Base-by-base conservation (phyloP, 805 yeast genomes). In the Dipodascus geniculatus region DNA sequence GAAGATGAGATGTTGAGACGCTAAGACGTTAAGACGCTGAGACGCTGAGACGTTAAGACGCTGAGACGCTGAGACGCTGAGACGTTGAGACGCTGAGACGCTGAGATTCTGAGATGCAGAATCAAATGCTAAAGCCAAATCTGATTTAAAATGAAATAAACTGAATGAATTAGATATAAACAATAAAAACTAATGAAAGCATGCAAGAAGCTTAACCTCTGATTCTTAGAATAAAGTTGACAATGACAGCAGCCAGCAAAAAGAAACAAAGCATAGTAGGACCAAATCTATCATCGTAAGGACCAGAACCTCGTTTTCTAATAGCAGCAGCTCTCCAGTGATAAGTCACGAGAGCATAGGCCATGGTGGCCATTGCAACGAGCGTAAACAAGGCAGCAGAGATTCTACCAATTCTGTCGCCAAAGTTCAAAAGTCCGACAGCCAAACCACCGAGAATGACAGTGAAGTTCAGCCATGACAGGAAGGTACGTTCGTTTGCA, bases 321-420 rank as follows among this genome's bases (percentile, higher is more conserved):
- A 93, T 93, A 56, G 99, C 99, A 67, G 90, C 88, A 1, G 99
- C 99, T 75, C 99, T 87, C 99, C 99, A 95, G 71, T 93, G 99
- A 70, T 93, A 93, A 11, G 98, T 93, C 50, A 88, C 78, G 57
- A 93, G 77, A 1, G 99, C 99, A 65, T 93, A 93, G 2, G 84
- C 78, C 99, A 93, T 93, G 22, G 99, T 91, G 59, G 87, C 88
- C 97, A 93, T 91, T 58, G 99, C 96, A 54, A 93, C 90, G 57
- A 91, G 75, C 2, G 99, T 95, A 76, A 93, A 93, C 54, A 93
- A 74, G 2, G 91, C 93, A 48, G 99, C 98, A 61, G 93, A 82
- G 55, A 93, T 81, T 64, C 95, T 80, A 57, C 98, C 98, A 48
- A 91, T 80, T 56, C 80, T 78, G 72, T 93, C 99, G 69, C 99